Evolutionary conservation across 257 asterid genomes (phyloP), one percentile per base, ranked within the genome.

Genomic region (Salvia hispanica): DNA sequence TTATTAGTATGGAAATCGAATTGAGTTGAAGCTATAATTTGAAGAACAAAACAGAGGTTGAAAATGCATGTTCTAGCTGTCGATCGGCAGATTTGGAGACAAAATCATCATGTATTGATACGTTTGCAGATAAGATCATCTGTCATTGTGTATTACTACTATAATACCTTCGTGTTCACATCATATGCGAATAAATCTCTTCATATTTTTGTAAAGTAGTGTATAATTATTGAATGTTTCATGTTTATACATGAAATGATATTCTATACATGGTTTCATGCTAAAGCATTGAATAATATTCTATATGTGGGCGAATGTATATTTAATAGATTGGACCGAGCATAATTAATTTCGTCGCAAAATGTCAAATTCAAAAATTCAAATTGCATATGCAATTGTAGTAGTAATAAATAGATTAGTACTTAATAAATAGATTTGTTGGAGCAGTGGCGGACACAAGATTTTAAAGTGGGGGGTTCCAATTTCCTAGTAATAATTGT

Each of bases 1-100:
- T 52, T 52, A 7, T 8, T 39, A 39, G 8, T 2, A 25, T 12
- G 10, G 15, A 31, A 11, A 45, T 64, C 39, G 15, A 62, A 9
- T 36, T 34, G 7, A 42, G 47, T 14, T 9, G 10, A 5, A n/a
- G 40, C 13, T 40, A 9, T 7, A 16, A 8, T 6, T 28, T 44
- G 65, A 67, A 28, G 51, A 69, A 58, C 46, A 18, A 28, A 2
- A 21, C 58, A 1, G 11, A 71, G 31, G 13, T 39, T 62, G 67
- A 18, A 40, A 11, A 31, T 62, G 48, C 12, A 39, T 25, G 31
- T 51, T 71, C 74, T 42, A 6, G 61, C n/a, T 44, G 72, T 43
- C 42, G 5, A 31, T 31, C 61, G 18, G 7, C 61, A 55, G 40
- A 7, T 39, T 5, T 12, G 33, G 61, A 31, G n/a, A 54, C 7